Evolutionary conservation across 2,329 filamentous ascomycete genomes (phyloP).

Genomic region (Hypocrella siamensis): DNA sequence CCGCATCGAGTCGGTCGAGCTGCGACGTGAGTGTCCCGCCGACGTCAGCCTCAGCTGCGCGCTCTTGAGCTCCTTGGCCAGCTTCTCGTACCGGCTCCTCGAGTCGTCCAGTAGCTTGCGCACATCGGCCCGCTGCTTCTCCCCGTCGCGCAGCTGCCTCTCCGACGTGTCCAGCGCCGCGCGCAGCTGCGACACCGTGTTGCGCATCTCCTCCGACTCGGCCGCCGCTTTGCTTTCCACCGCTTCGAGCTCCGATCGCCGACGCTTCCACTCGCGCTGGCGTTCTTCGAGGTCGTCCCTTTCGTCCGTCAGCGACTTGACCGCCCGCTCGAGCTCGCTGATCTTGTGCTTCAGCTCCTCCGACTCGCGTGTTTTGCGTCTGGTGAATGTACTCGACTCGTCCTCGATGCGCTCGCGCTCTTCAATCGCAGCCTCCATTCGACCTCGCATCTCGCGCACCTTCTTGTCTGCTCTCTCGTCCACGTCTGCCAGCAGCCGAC

Average conservation of each 20-base stretch:
- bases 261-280: slow-evolving; percentile 58
- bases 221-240: slow-evolving; percentile 51
- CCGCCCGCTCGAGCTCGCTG: slow-evolving; percentile 65
- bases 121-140: slow-evolving; percentile 66
- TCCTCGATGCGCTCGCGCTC: slow-evolving; percentile 89
- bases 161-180: slow-evolving; percentile 78
- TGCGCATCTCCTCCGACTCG: slow-evolving; percentile 61
- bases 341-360: slow-evolving; percentile 72
- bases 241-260: slow-evolving; percentile 61
- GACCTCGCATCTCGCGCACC: slow-evolving; percentile 74
- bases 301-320: slow-evolving; percentile 56
- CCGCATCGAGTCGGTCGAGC: slow-evolving; percentile 20
- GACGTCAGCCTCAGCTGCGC: slow-evolving; percentile 30
- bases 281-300: slow-evolving; percentile 61
- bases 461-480: slow-evolving; percentile 69
- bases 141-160: slow-evolving; percentile 64
- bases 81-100: slow-evolving; percentile 60
- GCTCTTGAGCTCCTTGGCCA: slow-evolving; percentile 49
- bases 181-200: slow-evolving; percentile 62
- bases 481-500: slow-evolving; percentile 70
- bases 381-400: slow-evolving; percentile 63
- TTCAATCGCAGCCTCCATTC: slow-evolving; percentile 81
- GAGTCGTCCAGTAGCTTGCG: slow-evolving; percentile 65
- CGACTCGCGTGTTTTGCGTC: slow-evolving; percentile 64
- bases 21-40: slow-evolving; percentile 27